Conservation (phyloP, 1,139 yeast genomes). For the Sugiyamaella pinicola region DNA sequence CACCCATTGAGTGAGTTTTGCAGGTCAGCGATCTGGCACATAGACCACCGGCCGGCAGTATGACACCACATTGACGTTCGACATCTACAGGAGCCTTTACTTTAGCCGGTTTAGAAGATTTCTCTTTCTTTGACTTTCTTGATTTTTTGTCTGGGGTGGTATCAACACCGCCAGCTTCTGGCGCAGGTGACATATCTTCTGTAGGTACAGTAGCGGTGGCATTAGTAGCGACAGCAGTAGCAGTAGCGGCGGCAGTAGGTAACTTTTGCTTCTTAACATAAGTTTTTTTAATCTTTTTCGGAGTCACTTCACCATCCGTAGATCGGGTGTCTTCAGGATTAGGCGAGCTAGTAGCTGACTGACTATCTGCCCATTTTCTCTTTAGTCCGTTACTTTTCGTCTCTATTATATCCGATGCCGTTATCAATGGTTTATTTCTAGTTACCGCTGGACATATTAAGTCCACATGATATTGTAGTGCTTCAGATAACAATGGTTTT, state of each 20-base stretch:
- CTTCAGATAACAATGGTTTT: slow-evolving; percentile 38
- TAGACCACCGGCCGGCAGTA: slow-evolving; percentile 85
- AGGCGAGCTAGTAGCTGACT: slow-evolving; percentile 18
- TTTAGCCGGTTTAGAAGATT: slow-evolving; percentile 59
- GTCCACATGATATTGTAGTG: slow-evolving; percentile 34
- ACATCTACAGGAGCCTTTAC: slow-evolving; percentile 93
- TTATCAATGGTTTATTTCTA: neutral
- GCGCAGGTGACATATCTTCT: slow-evolving; percentile 11
- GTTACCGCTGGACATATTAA: slow-evolving; percentile 24
- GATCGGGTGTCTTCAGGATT: slow-evolving; percentile 5
- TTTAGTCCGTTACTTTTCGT: slow-evolving; percentile 8
- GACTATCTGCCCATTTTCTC: slow-evolving; percentile 14
- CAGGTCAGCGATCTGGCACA: slow-evolving; percentile 96
- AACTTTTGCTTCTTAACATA: slow-evolving; percentile 18
- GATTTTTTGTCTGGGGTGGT: slow-evolving; percentile 22
- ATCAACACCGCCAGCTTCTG: slow-evolving; percentile 11
- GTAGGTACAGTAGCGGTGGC: slow-evolving; percentile 3
- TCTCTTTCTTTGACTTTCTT: slow-evolving; percentile 28
- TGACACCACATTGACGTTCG: slow-evolving; percentile 95
- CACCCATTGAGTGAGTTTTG: slow-evolving; percentile 98
- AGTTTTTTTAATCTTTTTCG: slow-evolving; percentile 11
- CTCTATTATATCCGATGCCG: neutral
- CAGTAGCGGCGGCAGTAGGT: neutral
- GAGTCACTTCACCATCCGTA: slow-evolving; percentile 8
- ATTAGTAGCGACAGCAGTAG: neutral